Evolutionary conservation across 352 stramenopile genomes (phyloP).

Genomic region (Plasmopara viticola): DNA sequence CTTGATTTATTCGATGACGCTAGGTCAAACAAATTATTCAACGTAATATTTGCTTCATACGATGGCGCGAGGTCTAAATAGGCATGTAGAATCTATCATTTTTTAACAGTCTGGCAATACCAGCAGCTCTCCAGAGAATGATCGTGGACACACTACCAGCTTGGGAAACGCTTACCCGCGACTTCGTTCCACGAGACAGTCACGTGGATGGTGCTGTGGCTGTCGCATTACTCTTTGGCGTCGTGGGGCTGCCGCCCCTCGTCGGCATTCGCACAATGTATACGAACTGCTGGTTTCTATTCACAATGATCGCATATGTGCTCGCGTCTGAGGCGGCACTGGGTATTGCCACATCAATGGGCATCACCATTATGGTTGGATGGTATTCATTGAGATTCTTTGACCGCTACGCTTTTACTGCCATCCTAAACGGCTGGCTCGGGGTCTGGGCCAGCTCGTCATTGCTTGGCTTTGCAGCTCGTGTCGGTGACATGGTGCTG

Average conservation of each 20-base stretch:
- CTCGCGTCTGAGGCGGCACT: constrained; percentile 50
- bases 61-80: not conserved
- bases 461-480: constrained; percentile 47
- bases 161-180: constrained; percentile 11
- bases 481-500: constrained; percentile 54
- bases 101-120: not conserved
- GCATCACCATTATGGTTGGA: constrained; percentile 80
- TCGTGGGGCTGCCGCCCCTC: constrained; percentile 52
- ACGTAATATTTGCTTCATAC: not conserved
- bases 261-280: constrained; percentile 70
- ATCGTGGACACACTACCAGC: constrained; percentile 27
- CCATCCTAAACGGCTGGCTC: constrained; percentile 65
- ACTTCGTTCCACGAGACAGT: constrained; percentile 11
- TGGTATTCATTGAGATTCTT: constrained; percentile 82
- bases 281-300: constrained; percentile 70
- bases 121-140: no score
- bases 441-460: constrained; percentile 69
- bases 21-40: not conserved
- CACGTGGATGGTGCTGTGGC: constrained; percentile 46
- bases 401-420: constrained; percentile 69
- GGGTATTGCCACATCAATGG: constrained; percentile 71
- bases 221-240: constrained; percentile 45
- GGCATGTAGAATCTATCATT: not conserved
- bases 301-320: constrained; percentile 49
- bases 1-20: not conserved